Conservation (phyloP, 495 filamentous ascomycete species). For the Zalerion maritima region DNA sequence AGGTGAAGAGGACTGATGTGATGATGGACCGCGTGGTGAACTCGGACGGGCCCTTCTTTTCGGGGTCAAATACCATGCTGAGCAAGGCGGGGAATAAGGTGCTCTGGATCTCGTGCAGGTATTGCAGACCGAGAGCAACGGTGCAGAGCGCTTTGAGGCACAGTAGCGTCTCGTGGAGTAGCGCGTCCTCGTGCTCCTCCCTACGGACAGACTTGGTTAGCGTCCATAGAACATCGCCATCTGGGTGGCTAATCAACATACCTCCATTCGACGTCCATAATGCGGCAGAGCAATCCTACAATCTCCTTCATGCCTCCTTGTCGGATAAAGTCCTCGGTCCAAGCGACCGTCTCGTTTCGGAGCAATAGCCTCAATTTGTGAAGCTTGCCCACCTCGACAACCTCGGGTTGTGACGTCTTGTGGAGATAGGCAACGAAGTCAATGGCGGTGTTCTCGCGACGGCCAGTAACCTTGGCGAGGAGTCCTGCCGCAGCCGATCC, state of each 20-base stretch:
- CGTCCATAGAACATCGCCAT: conserved; percentile 4
- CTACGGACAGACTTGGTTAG: conserved; percentile 30
- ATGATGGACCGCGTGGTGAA: conserved; percentile 85
- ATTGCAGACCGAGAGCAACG: conserved; percentile 64
- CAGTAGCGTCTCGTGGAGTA: conserved; percentile 82
- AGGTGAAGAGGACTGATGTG: conserved; percentile 71
- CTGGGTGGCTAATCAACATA: conserved; percentile 26
- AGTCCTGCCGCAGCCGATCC: too few species aligned
- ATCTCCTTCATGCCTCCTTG: conserved; percentile 89
- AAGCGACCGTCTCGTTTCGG: conserved; percentile 85
- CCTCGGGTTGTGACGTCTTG: conserved; percentile 62
- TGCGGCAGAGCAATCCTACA: conserved; percentile 69
- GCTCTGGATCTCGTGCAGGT: conserved; percentile 63
- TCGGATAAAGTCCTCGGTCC: conserved; percentile 83
- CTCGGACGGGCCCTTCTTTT: conserved; percentile 92
- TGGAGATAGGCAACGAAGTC: conserved; percentile 73
- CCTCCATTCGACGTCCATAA: conserved; percentile 94
- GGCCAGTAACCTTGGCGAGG: too few species aligned
- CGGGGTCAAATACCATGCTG: conserved; percentile 84
- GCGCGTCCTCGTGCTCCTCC: conserved; percentile 89
- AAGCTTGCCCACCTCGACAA: conserved; percentile 79
- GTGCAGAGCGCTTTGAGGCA: conserved; percentile 94
- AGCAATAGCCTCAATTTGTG: conserved; percentile 86
- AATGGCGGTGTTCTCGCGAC: conserved; percentile 43
- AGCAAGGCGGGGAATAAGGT: conserved; percentile 78